phyloP scores from a whole-genome alignment of 2,329 filamentous ascomycete genomes.

The Aphanoascus verrucosus region DNA sequence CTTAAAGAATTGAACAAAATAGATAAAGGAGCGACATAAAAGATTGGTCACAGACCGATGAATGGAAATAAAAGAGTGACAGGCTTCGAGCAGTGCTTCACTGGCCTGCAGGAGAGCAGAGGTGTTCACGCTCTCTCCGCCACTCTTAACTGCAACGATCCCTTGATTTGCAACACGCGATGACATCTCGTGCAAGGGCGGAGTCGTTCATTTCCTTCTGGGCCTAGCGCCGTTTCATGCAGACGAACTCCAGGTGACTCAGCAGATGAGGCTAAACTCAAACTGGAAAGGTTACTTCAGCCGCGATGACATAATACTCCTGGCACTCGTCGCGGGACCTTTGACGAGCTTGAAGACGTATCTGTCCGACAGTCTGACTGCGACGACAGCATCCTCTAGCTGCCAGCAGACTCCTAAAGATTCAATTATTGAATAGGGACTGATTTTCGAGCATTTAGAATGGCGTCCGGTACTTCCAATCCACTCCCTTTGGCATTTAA shows the following conservation, averaged over 20 bases:
- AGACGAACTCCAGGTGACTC: background rate
- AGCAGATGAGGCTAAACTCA: background rate
- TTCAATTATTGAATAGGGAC: background rate
- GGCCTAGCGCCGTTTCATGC: conserved; percentile 4
- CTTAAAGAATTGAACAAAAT: background rate
- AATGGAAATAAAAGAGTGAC: conserved; percentile 5
- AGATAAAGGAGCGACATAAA: conserved; percentile 1
- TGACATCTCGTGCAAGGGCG: background rate
- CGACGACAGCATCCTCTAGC: background rate
- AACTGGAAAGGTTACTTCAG: background rate
- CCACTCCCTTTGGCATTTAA: background rate
- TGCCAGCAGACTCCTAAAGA: background rate
- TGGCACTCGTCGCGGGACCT: background rate
- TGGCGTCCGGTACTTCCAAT: conserved; percentile 3
- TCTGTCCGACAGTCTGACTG: background rate
- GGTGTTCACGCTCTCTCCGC: background rate
- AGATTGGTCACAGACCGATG: conserved; percentile 8
- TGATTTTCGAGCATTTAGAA: background rate
- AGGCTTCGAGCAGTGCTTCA: background rate
- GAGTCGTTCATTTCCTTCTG: background rate
- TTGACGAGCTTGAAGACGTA: background rate
- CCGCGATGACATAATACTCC: background rate
- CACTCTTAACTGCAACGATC: background rate
- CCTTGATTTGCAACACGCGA: conserved; percentile 1
- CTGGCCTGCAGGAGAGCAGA: conserved; percentile 1